A percentile compares a stretch with the other conserved stretches of the same genome.
phyloP scores from a whole-genome alignment of 2,329 filamentous ascomycete species.

The Colletotrichum truncatum region DNA sequence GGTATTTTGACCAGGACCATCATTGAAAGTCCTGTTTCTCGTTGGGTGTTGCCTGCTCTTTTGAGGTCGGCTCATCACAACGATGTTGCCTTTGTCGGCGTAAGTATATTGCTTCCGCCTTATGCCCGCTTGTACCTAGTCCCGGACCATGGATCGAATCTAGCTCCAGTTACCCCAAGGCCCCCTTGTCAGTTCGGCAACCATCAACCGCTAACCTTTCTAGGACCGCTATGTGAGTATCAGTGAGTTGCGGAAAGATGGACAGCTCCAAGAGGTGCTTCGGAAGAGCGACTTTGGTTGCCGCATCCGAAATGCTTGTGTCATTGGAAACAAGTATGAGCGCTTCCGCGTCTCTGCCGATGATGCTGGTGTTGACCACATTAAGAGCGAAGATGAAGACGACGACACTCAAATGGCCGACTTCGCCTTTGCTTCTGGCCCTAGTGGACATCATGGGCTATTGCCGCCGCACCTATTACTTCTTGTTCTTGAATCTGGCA shows the following conservation, averaged over 20 bases:
- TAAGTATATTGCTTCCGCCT: slow-evolving; percentile 50
- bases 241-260: slow-evolving; percentile 75
- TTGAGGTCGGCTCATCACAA: slow-evolving; percentile 76
- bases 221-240: slow-evolving; percentile 84
- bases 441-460: not conserved
- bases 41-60: slow-evolving; percentile 82
- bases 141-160: slow-evolving; percentile 9
- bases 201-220: slow-evolving; percentile 32
- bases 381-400: slow-evolving; percentile 52
- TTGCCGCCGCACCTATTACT: slow-evolving; percentile 84
- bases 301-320: slow-evolving; percentile 80
- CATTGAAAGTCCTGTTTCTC: slow-evolving; percentile 77
- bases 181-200: not conserved
- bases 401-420: slow-evolving; percentile 44
- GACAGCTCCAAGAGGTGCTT: slow-evolving; percentile 79
- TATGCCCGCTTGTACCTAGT: not conserved
- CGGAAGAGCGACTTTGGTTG: slow-evolving; percentile 81
- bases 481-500: slow-evolving; percentile 77
- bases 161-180: slow-evolving; percentile 6
- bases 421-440: slow-evolving; percentile 30
- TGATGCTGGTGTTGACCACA: slow-evolving; percentile 28
- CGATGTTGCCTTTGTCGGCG: slow-evolving; percentile 87
- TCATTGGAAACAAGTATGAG: slow-evolving; percentile 69
- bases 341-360: slow-evolving; percentile 44
- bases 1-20: slow-evolving; percentile 84